These are phyloP conservation scores for Sugiyamaella chiloensis DNA, from an alignment of 805 yeast genomes.

Conservation along the genomic window DNA sequence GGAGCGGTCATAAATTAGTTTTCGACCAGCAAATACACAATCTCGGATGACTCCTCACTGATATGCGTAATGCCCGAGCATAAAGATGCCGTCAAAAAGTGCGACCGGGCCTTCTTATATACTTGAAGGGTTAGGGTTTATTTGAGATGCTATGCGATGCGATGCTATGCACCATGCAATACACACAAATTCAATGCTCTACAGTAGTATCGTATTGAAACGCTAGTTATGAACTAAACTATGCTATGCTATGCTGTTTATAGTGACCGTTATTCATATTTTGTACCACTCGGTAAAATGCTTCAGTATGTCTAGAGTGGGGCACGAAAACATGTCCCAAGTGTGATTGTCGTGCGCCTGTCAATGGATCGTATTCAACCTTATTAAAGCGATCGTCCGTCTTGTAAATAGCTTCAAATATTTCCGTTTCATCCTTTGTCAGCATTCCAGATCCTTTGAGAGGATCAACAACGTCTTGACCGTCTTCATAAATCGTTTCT, in stretches of 20 bases:
- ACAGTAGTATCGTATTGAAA: too few species aligned
- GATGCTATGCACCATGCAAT: too few species aligned
- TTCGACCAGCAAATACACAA: constrained; percentile 99
- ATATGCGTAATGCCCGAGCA: constrained; percentile 99
- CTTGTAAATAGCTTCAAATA: constrained; percentile 6
- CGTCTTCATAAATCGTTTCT: neutral
- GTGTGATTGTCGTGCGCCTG: constrained; percentile 5
- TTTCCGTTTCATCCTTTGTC: constrained; percentile 2
- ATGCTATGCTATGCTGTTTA: too few species aligned
- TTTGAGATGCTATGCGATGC: neutral
- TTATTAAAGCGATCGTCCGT: constrained; percentile 1
- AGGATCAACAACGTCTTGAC: neutral
- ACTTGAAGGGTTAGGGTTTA: too few species aligned
- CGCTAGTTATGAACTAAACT: too few species aligned
- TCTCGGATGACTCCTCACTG: constrained; percentile 99
- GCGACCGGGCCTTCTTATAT: constrained; percentile 6
- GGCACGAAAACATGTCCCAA: constrained; percentile 8
- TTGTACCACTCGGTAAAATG: constrained; percentile 2
- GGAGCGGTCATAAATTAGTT: constrained; percentile 92
- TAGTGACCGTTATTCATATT: neutral
- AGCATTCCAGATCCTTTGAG: constrained; percentile 8
- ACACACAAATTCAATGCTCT: too few species aligned
- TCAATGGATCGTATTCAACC: constrained; percentile 13
- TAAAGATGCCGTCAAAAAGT: constrained; percentile 63
- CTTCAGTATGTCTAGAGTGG: constrained; percentile 1